These are phyloP conservation scores for Coniochaeta prunicola DNA, from an alignment of 2,329 filamentous ascomycete genomes.

Conservation along the genomic window DNA sequence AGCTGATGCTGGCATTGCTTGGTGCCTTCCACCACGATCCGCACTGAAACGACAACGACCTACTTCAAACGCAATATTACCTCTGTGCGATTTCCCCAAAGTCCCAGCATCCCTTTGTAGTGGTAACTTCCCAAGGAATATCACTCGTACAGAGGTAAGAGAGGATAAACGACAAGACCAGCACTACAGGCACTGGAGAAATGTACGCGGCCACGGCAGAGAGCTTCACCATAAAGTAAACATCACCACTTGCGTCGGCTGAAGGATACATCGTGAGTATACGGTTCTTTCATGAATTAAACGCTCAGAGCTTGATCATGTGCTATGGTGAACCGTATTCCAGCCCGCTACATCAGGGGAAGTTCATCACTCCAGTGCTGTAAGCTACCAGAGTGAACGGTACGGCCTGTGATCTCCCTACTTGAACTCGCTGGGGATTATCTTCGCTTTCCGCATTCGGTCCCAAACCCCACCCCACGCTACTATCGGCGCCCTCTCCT, in stretches of 20 bases:
- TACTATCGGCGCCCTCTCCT: conserved; percentile 28
- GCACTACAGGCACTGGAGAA: not conserved
- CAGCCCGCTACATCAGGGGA: conserved; percentile 21
- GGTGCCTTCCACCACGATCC: too few species aligned
- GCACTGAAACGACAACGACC: too few species aligned
- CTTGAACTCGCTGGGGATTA: conserved; percentile 22
- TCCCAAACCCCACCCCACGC: conserved; percentile 35
- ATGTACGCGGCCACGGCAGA: conserved; percentile 5
- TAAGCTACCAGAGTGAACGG: not conserved
- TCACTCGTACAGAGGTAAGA: too few species aligned
- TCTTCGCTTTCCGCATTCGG: conserved; percentile 30
- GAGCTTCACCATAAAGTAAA: too few species aligned
- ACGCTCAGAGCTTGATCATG: conserved; percentile 22
- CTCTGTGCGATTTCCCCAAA: too few species aligned
- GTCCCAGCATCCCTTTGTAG: too few species aligned
- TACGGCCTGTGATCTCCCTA: not conserved
- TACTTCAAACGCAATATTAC: too few species aligned
- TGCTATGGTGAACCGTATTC: conserved; percentile 18
- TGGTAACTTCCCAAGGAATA: too few species aligned
- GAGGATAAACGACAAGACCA: not conserved
- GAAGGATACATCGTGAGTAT: too few species aligned
- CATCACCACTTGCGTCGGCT: too few species aligned
- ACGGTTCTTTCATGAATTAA: conserved; percentile 23
- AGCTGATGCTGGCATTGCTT: too few species aligned
- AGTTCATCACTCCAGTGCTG: conserved; percentile 34